Percentiles rank a stretch among this genome's conserved stretches.
phyloP scores from a whole-genome alignment of 768 basidiomycete genomes.

The Calocera viscosa region DNA sequence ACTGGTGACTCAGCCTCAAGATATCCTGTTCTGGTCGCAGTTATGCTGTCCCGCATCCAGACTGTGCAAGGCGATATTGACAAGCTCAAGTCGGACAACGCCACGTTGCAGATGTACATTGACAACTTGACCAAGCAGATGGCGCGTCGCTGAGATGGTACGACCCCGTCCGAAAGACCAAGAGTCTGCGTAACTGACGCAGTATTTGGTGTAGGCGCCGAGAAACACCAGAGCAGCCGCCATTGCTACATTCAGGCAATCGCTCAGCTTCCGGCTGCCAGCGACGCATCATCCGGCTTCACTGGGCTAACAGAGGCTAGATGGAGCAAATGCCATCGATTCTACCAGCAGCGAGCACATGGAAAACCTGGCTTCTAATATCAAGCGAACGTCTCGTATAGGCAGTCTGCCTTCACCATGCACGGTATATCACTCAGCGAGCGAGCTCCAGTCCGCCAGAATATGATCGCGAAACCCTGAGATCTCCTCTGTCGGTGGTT shows the following conservation, averaged over 20 bases:
- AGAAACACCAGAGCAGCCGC: not conserved
- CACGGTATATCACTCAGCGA: not conserved
- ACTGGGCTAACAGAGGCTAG: not conserved
- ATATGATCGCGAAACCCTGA: not conserved
- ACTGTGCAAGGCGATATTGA: constrained; percentile 66
- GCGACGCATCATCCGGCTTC: not conserved
- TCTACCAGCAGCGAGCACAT: not conserved
- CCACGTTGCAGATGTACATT: constrained; percentile 77
- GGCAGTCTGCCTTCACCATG: not conserved
- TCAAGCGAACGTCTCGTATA: not conserved
- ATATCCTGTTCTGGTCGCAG: constrained; percentile 29
- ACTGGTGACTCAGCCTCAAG: not conserved
- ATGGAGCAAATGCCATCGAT: not conserved
- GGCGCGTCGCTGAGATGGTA: constrained; percentile 46
- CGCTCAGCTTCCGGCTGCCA: not conserved
- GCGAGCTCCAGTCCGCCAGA: not conserved
- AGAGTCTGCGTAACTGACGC: not conserved
- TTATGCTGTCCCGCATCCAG: constrained; percentile 53
- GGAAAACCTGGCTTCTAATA: not conserved
- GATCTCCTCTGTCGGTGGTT: not conserved
- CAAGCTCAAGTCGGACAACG: constrained; percentile 64
- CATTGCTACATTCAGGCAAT: not conserved
- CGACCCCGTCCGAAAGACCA: not conserved
- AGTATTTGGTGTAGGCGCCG: not conserved
- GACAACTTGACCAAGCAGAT: constrained; percentile 81